A percentile compares a stretch with the other conserved stretches of the same genome.
These are phyloP conservation scores for Linum tenue DNA, from an alignment of 345 rosid genomes.

Conservation along the genomic window DNA sequence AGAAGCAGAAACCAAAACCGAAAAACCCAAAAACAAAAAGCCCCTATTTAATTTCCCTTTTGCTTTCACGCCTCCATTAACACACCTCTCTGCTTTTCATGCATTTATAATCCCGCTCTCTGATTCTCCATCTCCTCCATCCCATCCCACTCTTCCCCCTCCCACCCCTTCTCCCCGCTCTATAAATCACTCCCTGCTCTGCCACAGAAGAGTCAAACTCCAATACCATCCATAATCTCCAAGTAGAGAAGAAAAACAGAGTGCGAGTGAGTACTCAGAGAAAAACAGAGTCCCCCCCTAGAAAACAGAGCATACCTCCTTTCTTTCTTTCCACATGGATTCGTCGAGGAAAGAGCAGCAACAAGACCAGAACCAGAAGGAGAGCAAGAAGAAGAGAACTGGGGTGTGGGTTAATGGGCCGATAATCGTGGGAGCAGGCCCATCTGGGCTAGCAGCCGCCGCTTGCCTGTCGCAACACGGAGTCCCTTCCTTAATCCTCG, in stretches of 20 bases:
- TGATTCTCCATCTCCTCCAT: constrained; percentile 6
- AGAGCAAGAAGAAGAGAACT: constrained; percentile 9
- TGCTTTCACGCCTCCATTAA: constrained; percentile 27
- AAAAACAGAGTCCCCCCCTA: constrained; percentile 16
- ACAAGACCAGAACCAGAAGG: constrained; percentile 4
- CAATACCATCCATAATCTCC: background rate
- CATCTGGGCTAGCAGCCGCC: constrained; percentile 71
- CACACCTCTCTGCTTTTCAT: constrained; percentile 5
- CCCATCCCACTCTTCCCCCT: background rate
- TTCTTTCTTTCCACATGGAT: constrained; percentile 27
- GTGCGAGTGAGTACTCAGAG: constrained; percentile 10
- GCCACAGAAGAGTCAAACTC: background rate
- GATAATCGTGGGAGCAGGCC: constrained; percentile 92
- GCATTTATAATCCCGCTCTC: constrained; percentile 14
- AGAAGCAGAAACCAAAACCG: constrained; percentile 11
- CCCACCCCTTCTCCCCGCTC: background rate
- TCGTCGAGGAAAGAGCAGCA: constrained; percentile 19
- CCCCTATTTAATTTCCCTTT: constrained; percentile 21
- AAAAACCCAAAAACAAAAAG: too few species aligned
- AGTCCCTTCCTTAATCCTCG: constrained; percentile 62
- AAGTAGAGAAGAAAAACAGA: constrained; percentile 13
- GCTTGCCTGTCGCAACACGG: constrained; percentile 63
- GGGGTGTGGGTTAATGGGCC: constrained; percentile 39
- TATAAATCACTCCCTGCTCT: constrained; percentile 15
- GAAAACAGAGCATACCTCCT: constrained; percentile 6